Base-by-base conservation (phyloP, 2,329 filamentous ascomycete genomes). In the Camptophora hylomeconis region DNA sequence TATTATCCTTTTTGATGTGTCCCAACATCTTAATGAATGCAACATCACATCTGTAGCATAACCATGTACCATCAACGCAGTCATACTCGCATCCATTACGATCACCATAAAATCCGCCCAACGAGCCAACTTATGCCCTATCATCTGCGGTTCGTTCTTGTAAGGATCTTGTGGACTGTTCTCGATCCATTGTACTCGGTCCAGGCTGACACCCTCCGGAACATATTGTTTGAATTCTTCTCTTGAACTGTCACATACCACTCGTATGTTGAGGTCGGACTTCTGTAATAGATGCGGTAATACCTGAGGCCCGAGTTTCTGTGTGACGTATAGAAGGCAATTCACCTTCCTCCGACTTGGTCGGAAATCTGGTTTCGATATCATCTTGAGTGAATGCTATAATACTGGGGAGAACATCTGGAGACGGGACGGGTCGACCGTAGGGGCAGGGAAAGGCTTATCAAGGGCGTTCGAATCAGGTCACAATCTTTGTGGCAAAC, bases 101-200 rank as follows among this genome's bases (percentile, higher is more conserved):
- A 92, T 69, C 17, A 93, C 74, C 34, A 93, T 65, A 41, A 93
- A 58, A 53, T 93, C 80, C 5, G 86, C 82, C 86, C 86, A 94
- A 37, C 81, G 70, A 40, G 83, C 81, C 36, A 92, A 56, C 40
- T 82, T 76, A 27, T 44, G 41, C 7, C 39, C 41, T 18, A 32
- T 22, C 41, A 44, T 44, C 30, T 41, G 19, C 16, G 23, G 28
- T 25, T 42, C 32, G 16, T 39, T 42, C 11, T 38, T 38, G 26
- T 42, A 35, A 13, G 41, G 36, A 21, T 42, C 39, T 26, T 39
- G 39, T 5, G 38, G 29, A n/a, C 29, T 19, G 35, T 44, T 44
- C 17, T 44, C 36, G 20, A 37, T 37, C 41, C 41, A 44, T 18
- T 37, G 28, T 12, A 44, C 30, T 5, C 36, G 14, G 22, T 38